A percentile compares a stretch with the other conserved stretches of the same genome.
These are phyloP conservation scores for Westerdykella aurantiaca DNA, from an alignment of 2,329 filamentous ascomycete species.

Conservation along the genomic window DNA sequence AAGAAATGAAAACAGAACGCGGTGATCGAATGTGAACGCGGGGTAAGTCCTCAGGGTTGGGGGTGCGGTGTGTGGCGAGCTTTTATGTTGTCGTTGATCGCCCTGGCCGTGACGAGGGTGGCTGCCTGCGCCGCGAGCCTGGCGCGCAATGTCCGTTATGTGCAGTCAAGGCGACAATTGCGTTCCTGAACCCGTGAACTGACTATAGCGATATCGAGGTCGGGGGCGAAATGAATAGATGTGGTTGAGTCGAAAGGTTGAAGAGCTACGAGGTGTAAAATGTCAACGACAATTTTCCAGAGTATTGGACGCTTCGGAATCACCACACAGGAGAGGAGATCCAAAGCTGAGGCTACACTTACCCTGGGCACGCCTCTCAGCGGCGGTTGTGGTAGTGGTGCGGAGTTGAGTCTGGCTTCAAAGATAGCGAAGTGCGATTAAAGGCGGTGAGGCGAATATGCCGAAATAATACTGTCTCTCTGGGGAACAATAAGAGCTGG, in stretches of 20 bases:
- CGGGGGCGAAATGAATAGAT: slow-evolving; percentile 1
- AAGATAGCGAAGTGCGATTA: no score
- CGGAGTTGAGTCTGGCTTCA: no score
- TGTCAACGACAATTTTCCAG: no score
- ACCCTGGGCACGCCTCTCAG: no score
- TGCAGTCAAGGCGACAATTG: slow-evolving; percentile 12
- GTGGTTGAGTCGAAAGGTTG: slow-evolving; percentile 4
- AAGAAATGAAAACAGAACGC: slow-evolving; percentile 2
- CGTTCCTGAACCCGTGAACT: slow-evolving; percentile 8
- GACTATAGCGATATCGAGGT: slow-evolving; percentile 10
- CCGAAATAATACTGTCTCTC: no score
- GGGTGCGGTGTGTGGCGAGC: slow-evolving; percentile 3
- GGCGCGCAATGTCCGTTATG: slow-evolving; percentile 12
- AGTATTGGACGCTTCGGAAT: no score
- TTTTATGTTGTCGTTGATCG: slow-evolving; percentile 5
- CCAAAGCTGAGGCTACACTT: no score
- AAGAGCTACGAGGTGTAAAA: not conserved
- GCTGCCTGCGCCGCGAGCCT: slow-evolving; percentile 14
- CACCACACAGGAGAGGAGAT: no score
- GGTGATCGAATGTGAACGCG: slow-evolving; percentile 5
- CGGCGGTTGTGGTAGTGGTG: no score
- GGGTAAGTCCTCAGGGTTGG: slow-evolving; percentile 2
- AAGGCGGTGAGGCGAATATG: no score
- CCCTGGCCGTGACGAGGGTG: slow-evolving; percentile 9
- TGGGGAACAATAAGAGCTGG: no score